Evolutionary conservation across 164 flowering plant genomes (phyloP).

Genomic region (Umbellularia californica): DNA sequence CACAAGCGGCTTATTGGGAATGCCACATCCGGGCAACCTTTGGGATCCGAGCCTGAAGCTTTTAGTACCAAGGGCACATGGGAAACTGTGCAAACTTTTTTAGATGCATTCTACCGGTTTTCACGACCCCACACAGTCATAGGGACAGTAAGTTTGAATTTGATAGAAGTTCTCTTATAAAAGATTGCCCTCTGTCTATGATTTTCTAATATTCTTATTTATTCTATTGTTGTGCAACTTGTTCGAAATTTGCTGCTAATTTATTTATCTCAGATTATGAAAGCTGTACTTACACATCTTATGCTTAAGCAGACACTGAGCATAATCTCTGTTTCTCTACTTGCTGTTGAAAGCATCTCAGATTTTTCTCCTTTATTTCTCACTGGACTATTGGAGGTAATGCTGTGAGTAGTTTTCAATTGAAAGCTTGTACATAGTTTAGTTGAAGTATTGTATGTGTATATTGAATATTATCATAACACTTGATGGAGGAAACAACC

Average conservation of each 20-base stretch:
- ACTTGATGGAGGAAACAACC: not conserved
- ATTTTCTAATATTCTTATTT: not conserved
- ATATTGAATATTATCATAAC: too few species aligned
- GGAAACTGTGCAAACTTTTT: conserved; percentile 28
- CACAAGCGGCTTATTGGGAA: conserved; percentile 23
- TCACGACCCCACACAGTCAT: conserved; percentile 89
- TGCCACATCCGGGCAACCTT: conserved; percentile 51
- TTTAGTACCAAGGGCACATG: conserved; percentile 25
- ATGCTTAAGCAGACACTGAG: conserved; percentile 67
- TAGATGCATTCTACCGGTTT: conserved; percentile 78
- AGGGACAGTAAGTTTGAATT: conserved; percentile 71
- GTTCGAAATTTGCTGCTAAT: conserved; percentile 5
- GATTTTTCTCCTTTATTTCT: conserved; percentile 80
- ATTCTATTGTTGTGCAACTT: conserved; percentile 2
- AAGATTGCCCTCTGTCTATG: not conserved
- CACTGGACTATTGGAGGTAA: conserved; percentile 69
- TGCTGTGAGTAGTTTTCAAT: conserved; percentile 9
- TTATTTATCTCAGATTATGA: conserved; percentile 1
- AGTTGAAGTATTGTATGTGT: not conserved
- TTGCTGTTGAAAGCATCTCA: conserved; percentile 69
- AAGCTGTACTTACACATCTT: conserved; percentile 10
- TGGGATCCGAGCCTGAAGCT: conserved; percentile 54
- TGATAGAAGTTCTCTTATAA: not conserved
- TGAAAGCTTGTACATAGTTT: not conserved
- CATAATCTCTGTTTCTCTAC: conserved; percentile 88